Conservation (phyloP, 352 stramenopile genomes). For the Globisporangium polare region DNA sequence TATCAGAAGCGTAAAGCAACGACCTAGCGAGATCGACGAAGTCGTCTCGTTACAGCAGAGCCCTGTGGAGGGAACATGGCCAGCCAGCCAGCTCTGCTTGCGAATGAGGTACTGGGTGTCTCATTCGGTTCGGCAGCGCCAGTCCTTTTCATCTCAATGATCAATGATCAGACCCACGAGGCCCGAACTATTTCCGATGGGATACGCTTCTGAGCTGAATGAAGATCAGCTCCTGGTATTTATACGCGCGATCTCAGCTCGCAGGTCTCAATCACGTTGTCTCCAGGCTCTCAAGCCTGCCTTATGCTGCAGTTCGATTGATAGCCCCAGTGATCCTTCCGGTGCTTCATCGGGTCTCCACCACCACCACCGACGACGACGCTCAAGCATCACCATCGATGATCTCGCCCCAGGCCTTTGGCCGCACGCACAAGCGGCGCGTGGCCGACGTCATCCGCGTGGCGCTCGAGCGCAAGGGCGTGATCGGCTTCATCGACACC, state of each 20-base stretch:
- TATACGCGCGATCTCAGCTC: not conserved
- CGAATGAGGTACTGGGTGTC: not conserved
- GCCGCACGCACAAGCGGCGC: constrained; percentile 36
- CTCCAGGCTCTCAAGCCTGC: not conserved
- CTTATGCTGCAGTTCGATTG: not conserved
- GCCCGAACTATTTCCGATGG: not conserved
- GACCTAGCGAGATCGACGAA: not conserved
- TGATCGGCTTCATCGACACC: constrained; percentile 77
- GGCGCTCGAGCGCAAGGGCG: constrained; percentile 48
- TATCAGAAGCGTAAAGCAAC: constrained; percentile 2
- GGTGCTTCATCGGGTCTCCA: not conserved
- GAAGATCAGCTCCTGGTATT: not conserved
- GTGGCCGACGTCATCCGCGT: constrained; percentile 60
- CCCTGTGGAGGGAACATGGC: too few species aligned
- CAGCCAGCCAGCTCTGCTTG: not conserved
- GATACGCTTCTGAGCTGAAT: not conserved
- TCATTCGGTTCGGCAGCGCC: not conserved
- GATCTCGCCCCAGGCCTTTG: constrained; percentile 54
- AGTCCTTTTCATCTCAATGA: not conserved
- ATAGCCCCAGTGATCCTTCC: not conserved
- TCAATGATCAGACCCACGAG: not conserved
- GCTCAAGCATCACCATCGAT: constrained; percentile 20
- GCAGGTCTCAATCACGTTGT: not conserved
- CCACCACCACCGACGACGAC: not conserved
- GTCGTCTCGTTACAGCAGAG: too few species aligned